phyloP scores from a whole-genome alignment of 306 rosid species.

The Cucurbita ficifolia region DNA sequence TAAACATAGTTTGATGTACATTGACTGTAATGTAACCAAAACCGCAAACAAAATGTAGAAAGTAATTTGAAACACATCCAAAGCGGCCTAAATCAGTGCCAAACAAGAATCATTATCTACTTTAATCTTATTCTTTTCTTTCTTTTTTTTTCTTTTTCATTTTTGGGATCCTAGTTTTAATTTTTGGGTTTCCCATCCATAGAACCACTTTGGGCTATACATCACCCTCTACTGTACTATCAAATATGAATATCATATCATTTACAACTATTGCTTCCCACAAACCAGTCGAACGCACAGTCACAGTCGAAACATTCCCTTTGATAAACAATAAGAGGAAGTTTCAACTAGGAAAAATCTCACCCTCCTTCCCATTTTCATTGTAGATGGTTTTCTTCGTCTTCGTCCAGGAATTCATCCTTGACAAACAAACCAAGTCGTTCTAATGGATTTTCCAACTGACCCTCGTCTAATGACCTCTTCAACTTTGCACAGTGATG shows the following conservation, averaged over 20 bases:
- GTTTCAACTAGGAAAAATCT: constrained; percentile 19
- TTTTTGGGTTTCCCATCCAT: background rate
- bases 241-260: background rate
- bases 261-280: background rate
- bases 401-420: constrained; percentile 40
- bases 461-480: background rate
- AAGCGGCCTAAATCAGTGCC: background rate
- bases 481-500: constrained; percentile 1
- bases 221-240: background rate
- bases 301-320: background rate
- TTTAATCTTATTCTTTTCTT: background rate
- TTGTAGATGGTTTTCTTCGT: constrained; percentile 28
- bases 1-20: no score
- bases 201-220: constrained; percentile 2
- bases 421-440: constrained; percentile 65
- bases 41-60: no score
- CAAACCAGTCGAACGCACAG: background rate
- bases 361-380: constrained; percentile 49
- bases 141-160: background rate
- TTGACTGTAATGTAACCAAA: no score
- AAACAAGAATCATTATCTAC: background rate
- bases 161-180: background rate
- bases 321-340: background rate
- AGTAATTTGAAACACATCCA: background rate
- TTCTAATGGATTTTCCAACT: constrained; percentile 40